Percentiles rank a stretch among this genome's conserved stretches.
These are phyloP conservation scores for Colletotrichum siamense DNA, from an alignment of 2,329 filamentous ascomycete genomes.

Conservation along the genomic window DNA sequence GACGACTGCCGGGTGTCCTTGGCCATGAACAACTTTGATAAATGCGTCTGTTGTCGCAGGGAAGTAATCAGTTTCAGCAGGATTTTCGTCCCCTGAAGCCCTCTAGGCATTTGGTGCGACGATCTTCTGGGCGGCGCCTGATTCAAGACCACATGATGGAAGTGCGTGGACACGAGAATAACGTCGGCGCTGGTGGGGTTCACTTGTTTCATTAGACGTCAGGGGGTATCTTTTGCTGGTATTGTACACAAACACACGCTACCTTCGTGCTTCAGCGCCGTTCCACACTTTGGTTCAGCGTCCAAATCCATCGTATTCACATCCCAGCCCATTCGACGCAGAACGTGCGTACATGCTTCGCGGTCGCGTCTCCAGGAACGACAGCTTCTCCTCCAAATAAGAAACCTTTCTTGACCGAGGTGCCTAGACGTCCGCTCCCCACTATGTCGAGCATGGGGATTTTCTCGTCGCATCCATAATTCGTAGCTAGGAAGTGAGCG, in stretches of 20 bases:
- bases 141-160: not conserved
- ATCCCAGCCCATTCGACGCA: conserved; percentile 95
- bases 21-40: conserved; percentile 96
- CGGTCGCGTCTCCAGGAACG: conserved; percentile 31
- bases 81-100: conserved; percentile 76
- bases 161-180: not conserved
- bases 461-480: conserved; percentile 85
- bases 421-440: conserved; percentile 85
- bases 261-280: not conserved
- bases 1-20: conserved; percentile 94
- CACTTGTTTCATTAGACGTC: not conserved
- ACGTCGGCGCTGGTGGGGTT: not conserved
- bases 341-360: conserved; percentile 69
- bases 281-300: not conserved
- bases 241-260: not conserved
- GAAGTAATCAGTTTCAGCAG: conserved; percentile 89
- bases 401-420: conserved; percentile 95
- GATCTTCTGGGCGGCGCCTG: too few relatives aligned
- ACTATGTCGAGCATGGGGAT: conserved; percentile 86
- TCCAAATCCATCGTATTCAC: conserved; percentile 47
- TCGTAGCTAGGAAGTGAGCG: conserved; percentile 89
- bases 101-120: not conserved
- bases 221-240: conserved; percentile 2
- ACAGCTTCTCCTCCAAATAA: conserved; percentile 75
- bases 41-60: conserved; percentile 91